A percentile compares a stretch with the other conserved stretches of the same genome.
Evolutionary conservation across 768 basidiomycete genomes (phyloP).

Genomic region (Suillus weaverae): DNA sequence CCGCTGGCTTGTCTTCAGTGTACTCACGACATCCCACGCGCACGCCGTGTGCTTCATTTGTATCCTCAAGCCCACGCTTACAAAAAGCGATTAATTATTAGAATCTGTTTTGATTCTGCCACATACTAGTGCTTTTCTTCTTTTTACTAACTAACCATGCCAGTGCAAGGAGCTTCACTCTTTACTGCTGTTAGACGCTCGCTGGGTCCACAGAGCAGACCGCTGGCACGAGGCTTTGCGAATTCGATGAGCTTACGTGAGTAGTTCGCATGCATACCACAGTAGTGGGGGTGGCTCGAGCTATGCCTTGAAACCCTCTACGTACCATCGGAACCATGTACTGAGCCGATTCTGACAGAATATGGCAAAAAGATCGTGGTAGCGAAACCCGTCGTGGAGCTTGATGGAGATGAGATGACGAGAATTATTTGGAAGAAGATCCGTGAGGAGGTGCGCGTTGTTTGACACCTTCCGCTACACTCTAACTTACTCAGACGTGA

Average conservation of each 20-base stretch:
- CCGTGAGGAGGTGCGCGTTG: constrained; percentile 75
- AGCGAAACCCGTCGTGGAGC: constrained; percentile 87
- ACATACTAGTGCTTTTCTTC: constrained; percentile 12
- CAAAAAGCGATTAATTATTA: constrained; percentile 11
- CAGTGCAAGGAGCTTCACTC: constrained; percentile 24
- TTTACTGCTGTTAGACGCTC: constrained; percentile 25
- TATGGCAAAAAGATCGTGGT: constrained; percentile 66
- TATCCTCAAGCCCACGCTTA: constrained; percentile 19
- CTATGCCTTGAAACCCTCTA: neutral
- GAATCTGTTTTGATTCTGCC: constrained; percentile 2
- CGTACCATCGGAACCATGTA: neutral
- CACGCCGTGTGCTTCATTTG: constrained; percentile 14
- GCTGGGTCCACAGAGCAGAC: constrained; percentile 20
- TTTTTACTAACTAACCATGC: constrained; percentile 15
- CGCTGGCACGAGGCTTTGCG: constrained; percentile 28
- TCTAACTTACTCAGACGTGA: constrained; percentile 1
- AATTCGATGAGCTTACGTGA: constrained; percentile 30
- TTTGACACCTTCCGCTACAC: neutral
- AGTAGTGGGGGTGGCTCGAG: neutral
- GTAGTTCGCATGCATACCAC: constrained; percentile 12
- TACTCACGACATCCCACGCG: constrained; percentile 22
- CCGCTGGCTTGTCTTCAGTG: neutral
- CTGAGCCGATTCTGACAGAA: constrained; percentile 18
- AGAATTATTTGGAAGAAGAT: constrained; percentile 99
- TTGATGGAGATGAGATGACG: constrained; percentile 99